A percentile compares a stretch with the other conserved stretches of the same genome.
phyloP scores from a whole-genome alignment of 805 yeast genomes.

The Candida montana region DNA sequence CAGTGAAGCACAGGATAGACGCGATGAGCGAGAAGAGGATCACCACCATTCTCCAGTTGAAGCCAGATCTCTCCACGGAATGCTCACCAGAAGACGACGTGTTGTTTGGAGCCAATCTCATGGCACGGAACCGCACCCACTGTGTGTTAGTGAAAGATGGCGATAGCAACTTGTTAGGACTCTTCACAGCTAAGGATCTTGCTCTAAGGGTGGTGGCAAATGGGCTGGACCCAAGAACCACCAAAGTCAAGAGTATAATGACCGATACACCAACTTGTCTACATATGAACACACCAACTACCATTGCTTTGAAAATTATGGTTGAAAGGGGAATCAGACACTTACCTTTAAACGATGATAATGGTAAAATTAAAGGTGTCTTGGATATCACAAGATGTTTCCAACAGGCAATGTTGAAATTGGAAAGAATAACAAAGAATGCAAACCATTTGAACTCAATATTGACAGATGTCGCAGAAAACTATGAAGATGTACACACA shows the following conservation, averaged over 20 bases:
- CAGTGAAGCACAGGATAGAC: not conserved
- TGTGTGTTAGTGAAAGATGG: slow-evolving; percentile 33
- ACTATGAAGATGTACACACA: slow-evolving; percentile 23
- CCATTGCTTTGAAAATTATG: slow-evolving; percentile 39
- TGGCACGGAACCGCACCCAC: slow-evolving; percentile 36
- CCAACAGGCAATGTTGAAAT: slow-evolving; percentile 39
- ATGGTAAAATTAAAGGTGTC: slow-evolving; percentile 35
- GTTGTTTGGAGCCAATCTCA: slow-evolving; percentile 28
- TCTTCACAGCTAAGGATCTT: slow-evolving; percentile 42
- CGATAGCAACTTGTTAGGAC: slow-evolving; percentile 29
- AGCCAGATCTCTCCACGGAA: slow-evolving; percentile 33
- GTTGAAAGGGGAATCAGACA: slow-evolving; percentile 38
- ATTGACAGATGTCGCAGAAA: slow-evolving; percentile 26
- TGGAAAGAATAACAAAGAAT: slow-evolving; percentile 36
- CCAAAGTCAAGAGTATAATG: slow-evolving; percentile 34
- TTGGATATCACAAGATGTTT: slow-evolving; percentile 42
- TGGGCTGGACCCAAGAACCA: slow-evolving; percentile 23
- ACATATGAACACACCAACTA: slow-evolving; percentile 33
- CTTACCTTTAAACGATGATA: slow-evolving; percentile 35
- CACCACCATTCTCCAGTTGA: slow-evolving; percentile 19
- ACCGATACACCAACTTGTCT: slow-evolving; percentile 33
- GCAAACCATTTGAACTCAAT: slow-evolving; percentile 29
- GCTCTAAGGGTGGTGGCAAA: slow-evolving; percentile 37
- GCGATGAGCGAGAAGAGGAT: slow-evolving; percentile 5
- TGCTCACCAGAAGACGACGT: slow-evolving; percentile 31